Base-by-base conservation (phyloP, 208 protist species). In the Acanthamoeba sp. region DNA sequence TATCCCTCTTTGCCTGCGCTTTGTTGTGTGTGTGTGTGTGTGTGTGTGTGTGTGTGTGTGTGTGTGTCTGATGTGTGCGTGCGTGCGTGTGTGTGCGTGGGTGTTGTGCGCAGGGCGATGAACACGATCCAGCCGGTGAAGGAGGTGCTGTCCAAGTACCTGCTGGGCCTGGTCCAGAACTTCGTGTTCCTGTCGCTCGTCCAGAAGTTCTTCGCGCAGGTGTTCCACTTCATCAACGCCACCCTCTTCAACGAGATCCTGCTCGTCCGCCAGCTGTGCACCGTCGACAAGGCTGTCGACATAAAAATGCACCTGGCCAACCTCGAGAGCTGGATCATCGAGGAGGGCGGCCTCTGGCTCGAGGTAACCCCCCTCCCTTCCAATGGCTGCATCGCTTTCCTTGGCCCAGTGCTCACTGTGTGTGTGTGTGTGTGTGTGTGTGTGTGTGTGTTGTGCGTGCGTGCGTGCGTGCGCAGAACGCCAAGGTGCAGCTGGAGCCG, bases 191-290 rank as follows among this genome's bases (percentile, higher is more conserved):
- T 78, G 14, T 38, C 69, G 14, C 69, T 78, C 27, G 69, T 78
- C 14, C 69, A 78, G 34, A 78, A 82, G 29, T 93, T 93, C 89
- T 84, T 93, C 64, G 66, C 20, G 20, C 89, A 93, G 48, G 64
- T 93, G 7, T 59, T 84, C 36, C 82, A 57, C 22, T 93, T 84
- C 48, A 93, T 93, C 89, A 93, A 93, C 89, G 29, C 89, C 10
- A 93, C 29, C 10, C 64, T 93, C 14, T 93, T 93, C 89, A 93
- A 93, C 50, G 89, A 93, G 66, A 32, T 93, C 7, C 18, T 93
- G 27, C 89, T 93, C 36, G 6, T 14, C 20, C 18, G 36, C 14
- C 89, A 93, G 50, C 27, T 84, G 18, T 93, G 89, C 50, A 45
- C 89, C 4, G 22, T 82, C 5, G 38, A 48, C 40, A 93, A 93